phyloP scores from a whole-genome alignment of 306 rosid species.

The Cicer pinnatifidum region DNA sequence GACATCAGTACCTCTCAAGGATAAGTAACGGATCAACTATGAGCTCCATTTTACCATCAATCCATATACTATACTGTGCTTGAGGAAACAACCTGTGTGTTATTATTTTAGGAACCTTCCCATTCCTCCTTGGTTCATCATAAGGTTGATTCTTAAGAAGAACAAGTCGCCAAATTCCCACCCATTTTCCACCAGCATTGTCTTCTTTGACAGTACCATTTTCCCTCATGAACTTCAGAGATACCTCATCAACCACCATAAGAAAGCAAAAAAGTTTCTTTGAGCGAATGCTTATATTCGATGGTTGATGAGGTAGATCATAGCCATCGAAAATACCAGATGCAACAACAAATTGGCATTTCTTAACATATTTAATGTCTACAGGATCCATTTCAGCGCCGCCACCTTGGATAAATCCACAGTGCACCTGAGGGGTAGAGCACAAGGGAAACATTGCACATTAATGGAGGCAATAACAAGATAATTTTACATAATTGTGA shows the following conservation, averaged over 20 bases:
- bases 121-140: conserved; percentile 98
- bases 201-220: conserved; percentile 78
- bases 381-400: conserved; percentile 83
- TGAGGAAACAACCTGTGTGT: conserved; percentile 88
- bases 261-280: conserved; percentile 90
- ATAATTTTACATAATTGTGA: conserved; percentile 18
- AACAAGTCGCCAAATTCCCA: conserved; percentile 93
- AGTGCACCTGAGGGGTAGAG: conserved; percentile 67
- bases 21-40: conserved; percentile 89
- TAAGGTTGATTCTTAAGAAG: conserved; percentile 80
- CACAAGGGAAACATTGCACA: conserved; percentile 32
- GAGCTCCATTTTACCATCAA: conserved; percentile 99
- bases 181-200: conserved; percentile 79
- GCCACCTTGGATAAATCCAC: conserved; percentile 87
- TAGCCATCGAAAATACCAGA: conserved; percentile 97
- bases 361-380: conserved; percentile 75
- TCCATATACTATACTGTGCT: conserved; percentile 95
- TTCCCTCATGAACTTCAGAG: conserved; percentile 74
- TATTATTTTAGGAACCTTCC: conserved; percentile 93
- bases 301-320: conserved; percentile 91
- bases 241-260: conserved; percentile 89
- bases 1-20: conserved; percentile 73
- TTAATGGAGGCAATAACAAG: conserved; percentile 16
- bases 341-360: conserved; percentile 91
- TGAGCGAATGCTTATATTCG: conserved; percentile 74